Evolutionary conservation across 1,284 basidiomycete species (phyloP).

Genomic region (Sanghuangporus weigelae): DNA sequence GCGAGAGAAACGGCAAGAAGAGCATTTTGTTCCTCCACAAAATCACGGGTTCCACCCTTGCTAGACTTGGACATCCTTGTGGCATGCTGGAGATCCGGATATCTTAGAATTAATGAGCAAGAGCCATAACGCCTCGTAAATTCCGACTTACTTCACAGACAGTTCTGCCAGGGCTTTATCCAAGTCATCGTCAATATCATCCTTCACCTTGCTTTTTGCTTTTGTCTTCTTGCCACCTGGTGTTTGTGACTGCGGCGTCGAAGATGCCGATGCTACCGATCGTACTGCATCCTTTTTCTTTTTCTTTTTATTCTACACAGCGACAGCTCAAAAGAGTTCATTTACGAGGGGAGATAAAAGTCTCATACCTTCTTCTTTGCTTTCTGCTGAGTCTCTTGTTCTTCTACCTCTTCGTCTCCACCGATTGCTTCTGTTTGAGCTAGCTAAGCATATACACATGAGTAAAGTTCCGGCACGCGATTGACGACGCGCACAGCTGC

Average conservation of each 20-base stretch:
- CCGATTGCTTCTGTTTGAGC: conserved; percentile 27
- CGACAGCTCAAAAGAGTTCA: background rate
- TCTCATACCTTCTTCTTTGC: conserved; percentile 40
- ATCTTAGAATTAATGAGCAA: conserved; percentile 30
- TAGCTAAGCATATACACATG: conserved; percentile 4
- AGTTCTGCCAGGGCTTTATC: conserved; percentile 81
- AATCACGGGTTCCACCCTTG: conserved; percentile 20
- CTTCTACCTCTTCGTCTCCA: conserved; percentile 31
- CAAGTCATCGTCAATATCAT: conserved; percentile 69
- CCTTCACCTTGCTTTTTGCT: conserved; percentile 48
- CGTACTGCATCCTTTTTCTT: conserved; percentile 41
- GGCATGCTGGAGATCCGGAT: conserved; percentile 47
- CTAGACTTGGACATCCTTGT: conserved; percentile 22
- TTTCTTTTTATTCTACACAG: conserved; percentile 40
- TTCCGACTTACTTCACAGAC: conserved; percentile 56
- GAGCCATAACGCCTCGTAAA: background rate
- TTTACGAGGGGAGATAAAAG: background rate
- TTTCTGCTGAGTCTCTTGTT: conserved; percentile 31
- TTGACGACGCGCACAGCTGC: conserved; percentile 44
- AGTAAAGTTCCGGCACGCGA: background rate
- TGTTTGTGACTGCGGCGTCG: conserved; percentile 28
- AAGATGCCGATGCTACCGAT: conserved; percentile 18
- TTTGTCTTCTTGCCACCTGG: conserved; percentile 55
- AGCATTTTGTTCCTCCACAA: conserved; percentile 38
- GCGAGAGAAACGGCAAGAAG: conserved; percentile 73